Evolutionary conservation across 768 basidiomycete genomes (phyloP).

Genomic region (Rhizopogon roseolus): DNA sequence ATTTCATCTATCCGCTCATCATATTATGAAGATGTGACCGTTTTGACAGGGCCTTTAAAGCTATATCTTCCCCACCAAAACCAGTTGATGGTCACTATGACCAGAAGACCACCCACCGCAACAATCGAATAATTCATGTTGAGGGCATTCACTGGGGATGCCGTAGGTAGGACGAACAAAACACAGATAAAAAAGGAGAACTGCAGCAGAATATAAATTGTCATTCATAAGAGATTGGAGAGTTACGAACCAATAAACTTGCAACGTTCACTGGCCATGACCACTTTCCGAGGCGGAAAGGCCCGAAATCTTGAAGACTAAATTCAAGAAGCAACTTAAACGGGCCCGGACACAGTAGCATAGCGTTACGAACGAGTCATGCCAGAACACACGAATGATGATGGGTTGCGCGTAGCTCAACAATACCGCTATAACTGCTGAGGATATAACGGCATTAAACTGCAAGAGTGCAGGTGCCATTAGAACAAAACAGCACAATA

Average conservation of each 20-base stretch:
- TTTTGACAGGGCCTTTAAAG: constrained; percentile 44
- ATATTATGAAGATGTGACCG: constrained; percentile 7
- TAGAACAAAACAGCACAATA: neutral
- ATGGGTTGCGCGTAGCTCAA: constrained; percentile 54
- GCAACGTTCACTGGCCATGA: constrained; percentile 50
- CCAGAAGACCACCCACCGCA: constrained; percentile 42
- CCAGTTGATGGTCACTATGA: constrained; percentile 44
- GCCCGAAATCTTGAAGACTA: constrained; percentile 44
- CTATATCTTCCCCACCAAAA: constrained; percentile 39
- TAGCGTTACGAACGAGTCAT: constrained; percentile 33
- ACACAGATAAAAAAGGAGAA: constrained; percentile 50
- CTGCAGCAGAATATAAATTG: constrained; percentile 19
- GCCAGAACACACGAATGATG: constrained; percentile 55
- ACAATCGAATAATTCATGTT: constrained; percentile 60
- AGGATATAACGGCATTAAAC: constrained; percentile 55
- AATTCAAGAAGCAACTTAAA: neutral
- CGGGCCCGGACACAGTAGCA: neutral
- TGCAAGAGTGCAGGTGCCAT: constrained; percentile 6
- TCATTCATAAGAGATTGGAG: neutral
- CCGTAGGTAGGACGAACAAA: constrained; percentile 53
- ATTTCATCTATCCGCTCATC: neutral
- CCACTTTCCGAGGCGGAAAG: constrained; percentile 48
- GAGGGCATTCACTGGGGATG: constrained; percentile 39
- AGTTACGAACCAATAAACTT: constrained; percentile 36
- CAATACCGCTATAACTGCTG: constrained; percentile 54